A percentile compares a stretch with the other conserved stretches of the same genome.
Evolutionary conservation across 108 stramenopile genomes (phyloP).

Genomic region (Nitzschia sp.): DNA sequence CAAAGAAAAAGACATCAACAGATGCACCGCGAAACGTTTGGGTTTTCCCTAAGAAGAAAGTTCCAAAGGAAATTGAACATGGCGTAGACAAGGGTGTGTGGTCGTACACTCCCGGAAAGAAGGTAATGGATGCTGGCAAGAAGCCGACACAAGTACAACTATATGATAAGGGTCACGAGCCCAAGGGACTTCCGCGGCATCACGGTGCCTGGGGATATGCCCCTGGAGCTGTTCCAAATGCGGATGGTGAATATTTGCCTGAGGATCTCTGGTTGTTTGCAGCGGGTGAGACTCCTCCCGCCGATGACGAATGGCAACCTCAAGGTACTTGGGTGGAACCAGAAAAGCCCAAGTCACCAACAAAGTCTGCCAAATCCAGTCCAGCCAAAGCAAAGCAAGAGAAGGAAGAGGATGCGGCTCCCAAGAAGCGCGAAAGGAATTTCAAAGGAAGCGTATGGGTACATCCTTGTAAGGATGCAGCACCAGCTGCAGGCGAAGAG

Average conservation of each 20-base stretch:
- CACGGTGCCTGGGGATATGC: constrained; percentile 26
- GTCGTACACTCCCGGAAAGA: constrained; percentile 20
- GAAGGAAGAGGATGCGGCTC: not conserved
- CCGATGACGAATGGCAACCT: constrained; percentile 17
- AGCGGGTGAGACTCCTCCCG: constrained; percentile 20
- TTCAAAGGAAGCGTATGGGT: constrained; percentile 14
- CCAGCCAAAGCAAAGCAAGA: not conserved
- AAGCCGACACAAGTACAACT: constrained; percentile 14
- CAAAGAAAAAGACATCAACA: not conserved
- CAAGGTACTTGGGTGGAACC: constrained; percentile 18
- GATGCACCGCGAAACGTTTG: not conserved
- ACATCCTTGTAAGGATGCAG: constrained; percentile 2
- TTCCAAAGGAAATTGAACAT: constrained; percentile 11
- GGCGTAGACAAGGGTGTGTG: constrained; percentile 14
- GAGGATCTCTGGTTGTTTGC: constrained; percentile 23
- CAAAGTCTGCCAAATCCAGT: not conserved
- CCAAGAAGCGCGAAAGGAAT: not conserved
- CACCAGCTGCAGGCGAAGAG: constrained; percentile 14
- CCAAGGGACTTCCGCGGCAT: not conserved
- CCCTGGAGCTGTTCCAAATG: constrained; percentile 12
- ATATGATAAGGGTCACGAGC: constrained; percentile 8
- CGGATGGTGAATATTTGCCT: constrained; percentile 15
- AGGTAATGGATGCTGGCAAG: constrained; percentile 24
- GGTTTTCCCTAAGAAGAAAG: constrained; percentile 18
- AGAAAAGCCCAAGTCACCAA: not conserved